These are phyloP conservation scores for Flaveria bidentis DNA, from an alignment of 129 eudicot genomes.

Conservation along the genomic window DNA sequence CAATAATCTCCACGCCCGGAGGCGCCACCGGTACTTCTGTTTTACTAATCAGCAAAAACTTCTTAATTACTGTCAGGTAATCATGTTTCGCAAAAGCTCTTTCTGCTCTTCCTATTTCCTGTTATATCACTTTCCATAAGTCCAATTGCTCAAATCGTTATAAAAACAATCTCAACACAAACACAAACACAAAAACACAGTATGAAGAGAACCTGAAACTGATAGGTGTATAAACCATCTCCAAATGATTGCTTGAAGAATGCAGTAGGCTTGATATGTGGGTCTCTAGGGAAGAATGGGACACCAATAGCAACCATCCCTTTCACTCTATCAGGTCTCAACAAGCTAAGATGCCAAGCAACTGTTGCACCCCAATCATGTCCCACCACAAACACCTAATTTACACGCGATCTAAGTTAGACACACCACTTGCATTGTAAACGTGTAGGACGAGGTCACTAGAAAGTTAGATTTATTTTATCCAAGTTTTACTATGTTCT, in stretches of 20 bases:
- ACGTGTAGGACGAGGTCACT: too few relatives aligned
- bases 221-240: constrained; percentile 42
- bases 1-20: constrained; percentile 51
- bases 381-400: constrained; percentile 65
- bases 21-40: constrained; percentile 39
- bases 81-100: constrained; percentile 56
- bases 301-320: constrained; percentile 43
- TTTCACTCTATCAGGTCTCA: constrained; percentile 57
- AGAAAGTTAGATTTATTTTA: too few relatives aligned
- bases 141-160: neutral
- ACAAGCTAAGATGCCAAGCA: constrained; percentile 57
- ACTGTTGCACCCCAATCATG: constrained; percentile 58
- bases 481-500: too few relatives aligned
- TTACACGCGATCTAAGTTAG: too few relatives aligned
- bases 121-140: constrained; percentile 1
- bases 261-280: constrained; percentile 31
- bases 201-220: constrained; percentile 48
- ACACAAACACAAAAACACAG: neutral
- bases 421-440: too few relatives aligned
- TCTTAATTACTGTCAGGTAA: constrained; percentile 51
- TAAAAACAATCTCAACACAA: neutral
- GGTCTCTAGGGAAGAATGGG: constrained; percentile 52
- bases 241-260: constrained; percentile 44
- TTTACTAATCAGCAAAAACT: constrained; percentile 39
- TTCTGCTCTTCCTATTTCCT: constrained; percentile 58